phyloP scores from a whole-genome alignment of 176 grass and related monocot genomes.

The Triticum turgidum region DNA sequence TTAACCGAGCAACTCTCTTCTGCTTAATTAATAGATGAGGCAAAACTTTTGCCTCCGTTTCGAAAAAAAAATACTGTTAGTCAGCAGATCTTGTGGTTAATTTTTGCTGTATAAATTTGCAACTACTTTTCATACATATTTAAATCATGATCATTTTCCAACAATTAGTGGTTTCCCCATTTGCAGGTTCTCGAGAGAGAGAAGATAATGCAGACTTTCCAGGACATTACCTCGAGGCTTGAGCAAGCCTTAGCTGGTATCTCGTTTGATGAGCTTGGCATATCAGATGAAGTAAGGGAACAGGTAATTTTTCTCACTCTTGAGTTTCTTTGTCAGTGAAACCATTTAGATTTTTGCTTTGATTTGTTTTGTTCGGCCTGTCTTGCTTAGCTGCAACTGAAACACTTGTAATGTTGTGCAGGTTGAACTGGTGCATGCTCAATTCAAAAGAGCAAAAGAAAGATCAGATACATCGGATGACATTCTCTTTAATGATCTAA shows the following conservation, averaged over 20 bases:
- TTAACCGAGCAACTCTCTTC: too few relatives aligned
- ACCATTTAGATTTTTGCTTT: neutral
- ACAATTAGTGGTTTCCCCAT: conserved; percentile 1
- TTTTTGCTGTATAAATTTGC: conserved; percentile 10
- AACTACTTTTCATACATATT: neutral
- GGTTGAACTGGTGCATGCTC: conserved; percentile 84
- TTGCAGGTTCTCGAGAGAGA: conserved; percentile 86
- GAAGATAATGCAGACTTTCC: conserved; percentile 66
- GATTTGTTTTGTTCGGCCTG: neutral
- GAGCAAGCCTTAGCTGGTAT: conserved; percentile 69
- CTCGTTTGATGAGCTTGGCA: conserved; percentile 78
- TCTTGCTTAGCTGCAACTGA: conserved; percentile 22
- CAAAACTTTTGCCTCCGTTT: too few relatives aligned
- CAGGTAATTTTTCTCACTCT: conserved; percentile 53
- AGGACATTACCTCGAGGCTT: conserved; percentile 70
- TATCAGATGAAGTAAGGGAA: conserved; percentile 97
- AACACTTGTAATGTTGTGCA: conserved; percentile 41
- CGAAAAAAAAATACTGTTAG: neutral
- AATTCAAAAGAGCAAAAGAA: conserved; percentile 98
- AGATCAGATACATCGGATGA: conserved; percentile 56
- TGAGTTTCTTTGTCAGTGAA: neutral
- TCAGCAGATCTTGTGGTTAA: neutral
- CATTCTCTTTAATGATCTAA: conserved; percentile 72
- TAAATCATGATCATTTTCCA: conserved; percentile 30
- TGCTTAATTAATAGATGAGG: too few relatives aligned